phyloP scores from a whole-genome alignment of 257 asterid genomes.

The Coffea canephora region DNA sequence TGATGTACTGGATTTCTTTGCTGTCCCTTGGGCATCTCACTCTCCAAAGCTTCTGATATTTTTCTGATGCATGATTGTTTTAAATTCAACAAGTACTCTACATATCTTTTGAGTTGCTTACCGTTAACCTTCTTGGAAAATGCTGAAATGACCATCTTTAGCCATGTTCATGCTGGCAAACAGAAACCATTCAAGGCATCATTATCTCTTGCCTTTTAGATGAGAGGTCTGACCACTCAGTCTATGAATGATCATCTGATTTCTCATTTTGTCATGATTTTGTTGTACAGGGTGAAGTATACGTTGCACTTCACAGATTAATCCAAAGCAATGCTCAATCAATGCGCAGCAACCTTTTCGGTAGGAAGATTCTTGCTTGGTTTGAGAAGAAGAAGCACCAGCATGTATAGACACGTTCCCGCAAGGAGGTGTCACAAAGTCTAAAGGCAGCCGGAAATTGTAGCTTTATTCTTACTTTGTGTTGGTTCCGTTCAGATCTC shows the following conservation, averaged over 20 bases:
- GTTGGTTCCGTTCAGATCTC: not conserved
- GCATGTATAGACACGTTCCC: constrained; percentile 19
- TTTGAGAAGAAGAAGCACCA: constrained; percentile 36
- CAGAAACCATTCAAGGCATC: not conserved
- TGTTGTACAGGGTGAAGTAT: constrained; percentile 39
- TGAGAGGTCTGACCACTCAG: not conserved
- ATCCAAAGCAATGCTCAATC: constrained; percentile 35
- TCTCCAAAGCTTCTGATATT: not conserved
- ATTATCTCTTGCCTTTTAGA: not conserved
- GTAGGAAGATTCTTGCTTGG: constrained; percentile 59
- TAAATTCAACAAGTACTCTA: not conserved
- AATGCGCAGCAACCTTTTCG: constrained; percentile 61
- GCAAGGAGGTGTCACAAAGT: constrained; percentile 8
- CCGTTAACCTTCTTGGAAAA: not conserved
- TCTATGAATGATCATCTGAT: not conserved
- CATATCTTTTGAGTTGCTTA: not conserved
- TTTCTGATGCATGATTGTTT: not conserved
- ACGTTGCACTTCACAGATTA: constrained; percentile 25
- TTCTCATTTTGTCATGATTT: not conserved
- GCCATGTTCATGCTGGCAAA: not conserved
- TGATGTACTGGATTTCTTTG: not conserved
- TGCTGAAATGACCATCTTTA: not conserved
- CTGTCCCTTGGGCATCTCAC: not conserved
- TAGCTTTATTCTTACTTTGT: not conserved
- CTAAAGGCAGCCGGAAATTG: not conserved